These are phyloP conservation scores for Spathaspora hagerdaliae DNA, from an alignment of 805 yeast genomes.

Conservation along the genomic window DNA sequence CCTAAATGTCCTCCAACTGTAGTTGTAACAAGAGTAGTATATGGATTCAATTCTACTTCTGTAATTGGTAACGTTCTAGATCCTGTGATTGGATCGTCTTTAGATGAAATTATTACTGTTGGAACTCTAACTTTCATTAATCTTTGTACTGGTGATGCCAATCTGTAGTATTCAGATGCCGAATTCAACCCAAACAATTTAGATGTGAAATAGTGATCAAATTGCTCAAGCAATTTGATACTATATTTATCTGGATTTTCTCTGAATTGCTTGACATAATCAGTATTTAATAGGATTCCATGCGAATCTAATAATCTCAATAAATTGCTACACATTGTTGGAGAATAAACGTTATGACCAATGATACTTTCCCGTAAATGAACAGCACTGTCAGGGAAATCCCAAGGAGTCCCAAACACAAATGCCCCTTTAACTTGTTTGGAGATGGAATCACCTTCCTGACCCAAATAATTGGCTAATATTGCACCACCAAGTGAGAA, in stretches of 20 bases:
- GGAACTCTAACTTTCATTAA: constrained; percentile 59
- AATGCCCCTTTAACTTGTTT: constrained; percentile 55
- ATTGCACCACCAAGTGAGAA: constrained; percentile 72
- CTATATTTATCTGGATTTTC: constrained; percentile 25
- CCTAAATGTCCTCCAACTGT: constrained; percentile 73
- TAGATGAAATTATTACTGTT: constrained; percentile 52
- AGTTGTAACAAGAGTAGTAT: constrained; percentile 51
- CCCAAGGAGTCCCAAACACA: constrained; percentile 70
- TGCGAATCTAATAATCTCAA: constrained; percentile 29
- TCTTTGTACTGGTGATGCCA: constrained; percentile 59
- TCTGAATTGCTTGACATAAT: constrained; percentile 21
- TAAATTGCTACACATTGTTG: constrained; percentile 39
- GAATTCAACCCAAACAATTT: constrained; percentile 59
- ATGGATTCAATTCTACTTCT: constrained; percentile 55
- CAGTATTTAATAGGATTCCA: constrained; percentile 20
- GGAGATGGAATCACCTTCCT: constrained; percentile 48
- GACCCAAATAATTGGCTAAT: constrained; percentile 64
- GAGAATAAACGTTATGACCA: constrained; percentile 39
- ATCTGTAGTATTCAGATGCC: constrained; percentile 60
- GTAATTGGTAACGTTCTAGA: constrained; percentile 47
- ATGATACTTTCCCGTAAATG: constrained; percentile 40
- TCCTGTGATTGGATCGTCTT: constrained; percentile 66
- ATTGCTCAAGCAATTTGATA: constrained; percentile 45
- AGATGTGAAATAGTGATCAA: constrained; percentile 61
- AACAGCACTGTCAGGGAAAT: constrained; percentile 51